phyloP scores from a whole-genome alignment of 306 rosid genomes.

The Ormosia semicastrata region DNA sequence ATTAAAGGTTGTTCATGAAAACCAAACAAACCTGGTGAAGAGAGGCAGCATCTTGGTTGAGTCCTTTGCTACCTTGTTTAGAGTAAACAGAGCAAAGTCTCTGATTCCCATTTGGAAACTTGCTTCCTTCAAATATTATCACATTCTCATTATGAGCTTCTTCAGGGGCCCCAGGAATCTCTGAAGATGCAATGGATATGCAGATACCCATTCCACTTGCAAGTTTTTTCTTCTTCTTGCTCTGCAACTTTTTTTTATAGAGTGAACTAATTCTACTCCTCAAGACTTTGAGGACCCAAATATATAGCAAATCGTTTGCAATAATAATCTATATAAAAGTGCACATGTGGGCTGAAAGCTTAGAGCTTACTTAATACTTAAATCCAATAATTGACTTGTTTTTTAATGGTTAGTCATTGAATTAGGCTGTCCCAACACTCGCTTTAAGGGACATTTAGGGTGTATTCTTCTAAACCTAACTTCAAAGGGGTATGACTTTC shows the following conservation, averaged over 20 bases:
- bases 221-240: background rate
- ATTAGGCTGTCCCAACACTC: conserved; percentile 33
- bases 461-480: background rate
- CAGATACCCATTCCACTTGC: conserved; percentile 65
- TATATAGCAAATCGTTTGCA: conserved; percentile 13
- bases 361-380: conserved; percentile 9
- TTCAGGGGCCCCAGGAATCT: conserved; percentile 46
- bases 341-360: conserved; percentile 10
- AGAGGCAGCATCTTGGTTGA: conserved; percentile 78
- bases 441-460: conserved; percentile 30
- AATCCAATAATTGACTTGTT: conserved; percentile 28
- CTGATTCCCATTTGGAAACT: conserved; percentile 6
- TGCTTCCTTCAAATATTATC: conserved; percentile 23
- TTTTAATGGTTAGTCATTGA: conserved; percentile 26
- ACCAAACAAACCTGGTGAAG: conserved; percentile 57
- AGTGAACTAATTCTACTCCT: background rate
- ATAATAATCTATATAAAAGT: background rate
- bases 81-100: conserved; percentile 50
- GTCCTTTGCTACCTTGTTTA: conserved; percentile 59
- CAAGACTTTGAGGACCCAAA: background rate
- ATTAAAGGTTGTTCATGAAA: background rate
- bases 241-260: background rate
- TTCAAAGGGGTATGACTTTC: conserved; percentile 15
- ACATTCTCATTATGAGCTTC: conserved; percentile 39
- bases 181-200: conserved; percentile 51